Evolutionary conservation across 495 filamentous ascomycete species (phyloP), one percentile per base, ranked within the genome.

Genomic region (Xylaria intraflava): DNA sequence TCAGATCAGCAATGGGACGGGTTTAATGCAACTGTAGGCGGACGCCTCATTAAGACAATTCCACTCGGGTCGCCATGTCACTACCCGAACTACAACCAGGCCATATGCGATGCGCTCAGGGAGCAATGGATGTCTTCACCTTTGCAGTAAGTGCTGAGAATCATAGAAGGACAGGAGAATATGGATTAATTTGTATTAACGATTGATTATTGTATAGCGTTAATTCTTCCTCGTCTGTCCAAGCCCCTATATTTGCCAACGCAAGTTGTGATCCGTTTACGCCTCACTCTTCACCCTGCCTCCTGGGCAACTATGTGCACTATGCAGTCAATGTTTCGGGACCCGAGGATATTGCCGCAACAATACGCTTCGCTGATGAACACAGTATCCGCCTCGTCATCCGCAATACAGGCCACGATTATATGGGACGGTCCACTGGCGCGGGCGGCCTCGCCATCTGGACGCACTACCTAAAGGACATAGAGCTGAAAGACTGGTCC

Each of bases 241-340:
- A 76, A 67, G 64, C 68, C 0, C 62, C 72, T 3, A 73, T 60
- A 51, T 74, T 71, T 44, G 49, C 64, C n/a, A 78, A 77, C 54
- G 46, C 63, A n/a, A 78, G 69, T 51, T 85, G 81, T 56, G 72
- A 79, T 49, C 78, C 80, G 6, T 81, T 75, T 56, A 65, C 69
- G 35, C 59, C 72, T 2, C 54, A 38, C 2, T 20, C 46, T n/a
- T 22, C 35, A 1, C 52, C 46, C 11, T 88, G 83, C 68, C 66
- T 63, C 2, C 57, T 83, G 0, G 83, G 80, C 22, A 81, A 80
- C 60, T 82, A 81, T 58, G 72, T 80, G 6, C 41, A 51, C 9
- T 87, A 86, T 50, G 68, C 75, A 5, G 74, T 83, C 53, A 76
- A 77, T 50, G 76, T 72, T 11, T 56, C 60, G n/a, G 31, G 51